phyloP scores from a whole-genome alignment of 108 stramenopile genomes.

The Chaetoceros muelleri region DNA sequence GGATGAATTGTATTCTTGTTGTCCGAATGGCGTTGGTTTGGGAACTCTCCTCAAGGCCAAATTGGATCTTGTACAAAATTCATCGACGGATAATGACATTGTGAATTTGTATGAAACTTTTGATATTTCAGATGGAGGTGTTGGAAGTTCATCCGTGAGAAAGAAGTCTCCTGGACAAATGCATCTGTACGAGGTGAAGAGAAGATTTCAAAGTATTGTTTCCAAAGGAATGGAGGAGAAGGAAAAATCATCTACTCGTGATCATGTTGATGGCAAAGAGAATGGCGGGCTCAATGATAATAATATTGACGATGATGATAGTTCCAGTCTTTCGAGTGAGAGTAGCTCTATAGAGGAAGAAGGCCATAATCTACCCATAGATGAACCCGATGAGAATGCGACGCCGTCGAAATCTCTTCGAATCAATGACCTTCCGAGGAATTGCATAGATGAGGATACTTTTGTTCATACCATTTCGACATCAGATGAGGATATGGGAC shows the following conservation, averaged over 20 bases:
- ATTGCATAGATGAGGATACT: slow-evolving; percentile 39
- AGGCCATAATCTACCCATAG: not conserved
- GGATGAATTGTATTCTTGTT: not conserved
- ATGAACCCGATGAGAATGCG: not conserved
- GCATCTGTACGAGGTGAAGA: slow-evolving; percentile 60
- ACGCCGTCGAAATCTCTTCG: not conserved
- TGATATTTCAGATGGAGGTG: slow-evolving; percentile 21
- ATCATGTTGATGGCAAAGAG: not conserved
- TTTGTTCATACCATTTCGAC: slow-evolving; percentile 43
- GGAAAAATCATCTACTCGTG: slow-evolving; percentile 1
- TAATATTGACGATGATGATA: not conserved
- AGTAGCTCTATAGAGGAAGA: not conserved
- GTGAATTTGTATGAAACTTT: slow-evolving; percentile 17
- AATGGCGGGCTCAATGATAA: not conserved
- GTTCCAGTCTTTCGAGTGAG: not conserved
- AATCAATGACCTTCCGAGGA: slow-evolving; percentile 28
- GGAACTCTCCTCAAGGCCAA: slow-evolving; percentile 22
- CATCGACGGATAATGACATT: slow-evolving; percentile 6
- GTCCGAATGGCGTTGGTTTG: slow-evolving; percentile 3
- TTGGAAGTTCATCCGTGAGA: not conserved
- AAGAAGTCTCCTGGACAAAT: not conserved
- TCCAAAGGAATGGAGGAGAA: not conserved
- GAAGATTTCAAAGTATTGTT: slow-evolving; percentile 55
- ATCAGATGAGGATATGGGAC: slow-evolving; percentile 52
- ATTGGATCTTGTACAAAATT: slow-evolving; percentile 21